A percentile compares a stretch with the other conserved stretches of the same genome.
phyloP scores from a whole-genome alignment of 2,329 filamentous ascomycete species.

The Hyphodiscus sp. region DNA sequence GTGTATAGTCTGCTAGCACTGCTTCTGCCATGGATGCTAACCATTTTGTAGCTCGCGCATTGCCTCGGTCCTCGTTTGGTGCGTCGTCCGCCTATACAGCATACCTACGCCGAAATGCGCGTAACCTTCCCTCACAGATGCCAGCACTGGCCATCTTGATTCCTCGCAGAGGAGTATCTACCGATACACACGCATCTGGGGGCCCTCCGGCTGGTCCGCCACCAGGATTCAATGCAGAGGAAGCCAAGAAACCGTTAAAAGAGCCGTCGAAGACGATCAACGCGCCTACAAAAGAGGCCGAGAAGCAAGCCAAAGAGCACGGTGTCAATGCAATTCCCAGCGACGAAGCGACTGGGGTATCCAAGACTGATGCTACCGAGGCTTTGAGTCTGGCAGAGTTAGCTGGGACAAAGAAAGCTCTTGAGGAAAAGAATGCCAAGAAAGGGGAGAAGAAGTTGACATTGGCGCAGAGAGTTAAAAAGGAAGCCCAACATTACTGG shows the following conservation, averaged over 20 bases:
- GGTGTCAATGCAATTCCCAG: conserved; percentile 23
- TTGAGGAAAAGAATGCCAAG: conserved; percentile 56
- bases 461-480: conserved; percentile 86
- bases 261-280: conserved; percentile 27
- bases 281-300: conserved; percentile 22
- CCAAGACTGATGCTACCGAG: conserved; percentile 29
- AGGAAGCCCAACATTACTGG: conserved; percentile 93
- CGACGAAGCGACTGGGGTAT: conserved; percentile 23
- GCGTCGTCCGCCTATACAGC: conserved; percentile 27
- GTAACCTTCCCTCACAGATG: conserved; percentile 26
- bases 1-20: conserved; percentile 16
- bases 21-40: conserved; percentile 4
- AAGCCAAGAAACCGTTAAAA: conserved; percentile 59
- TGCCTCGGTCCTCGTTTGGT: conserved; percentile 22
- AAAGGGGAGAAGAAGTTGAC: conserved; percentile 83
- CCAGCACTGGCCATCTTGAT: conserved; percentile 51
- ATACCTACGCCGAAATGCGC: conserved; percentile 29
- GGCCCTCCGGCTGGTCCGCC: conserved; percentile 47
- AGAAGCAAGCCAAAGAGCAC: conserved; percentile 18
- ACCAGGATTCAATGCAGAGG: conserved; percentile 63
- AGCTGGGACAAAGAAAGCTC: conserved; percentile 54
- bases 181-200: conserved; percentile 50
- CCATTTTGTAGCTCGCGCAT: conserved; percentile 23
- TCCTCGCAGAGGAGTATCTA: conserved; percentile 49
- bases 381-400: conserved; percentile 48